These are phyloP conservation scores for Camellia sinensis DNA, from an alignment of 148 eudicot species.

Conservation along the genomic window DNA sequence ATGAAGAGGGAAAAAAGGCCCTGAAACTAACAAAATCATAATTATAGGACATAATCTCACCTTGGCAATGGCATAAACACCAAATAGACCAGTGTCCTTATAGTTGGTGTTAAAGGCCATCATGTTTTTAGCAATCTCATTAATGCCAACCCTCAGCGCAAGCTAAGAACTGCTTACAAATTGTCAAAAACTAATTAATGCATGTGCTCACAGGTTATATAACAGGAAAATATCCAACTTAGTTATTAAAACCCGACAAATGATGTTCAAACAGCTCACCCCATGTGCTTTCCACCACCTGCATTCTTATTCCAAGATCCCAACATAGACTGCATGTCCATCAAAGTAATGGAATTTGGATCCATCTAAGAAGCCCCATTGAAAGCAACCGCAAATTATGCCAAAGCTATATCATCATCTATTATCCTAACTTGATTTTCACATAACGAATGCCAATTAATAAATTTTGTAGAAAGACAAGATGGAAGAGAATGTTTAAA, in stretches of 20 bases:
- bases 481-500: background rate
- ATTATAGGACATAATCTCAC: slow-evolving; percentile 28
- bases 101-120: slow-evolving; percentile 94
- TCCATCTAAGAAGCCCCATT: slow-evolving; percentile 93
- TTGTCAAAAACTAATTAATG: slow-evolving; percentile 15
- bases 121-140: slow-evolving; percentile 88
- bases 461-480: background rate
- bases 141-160: slow-evolving; percentile 69
- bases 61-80: slow-evolving; percentile 93
- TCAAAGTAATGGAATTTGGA: slow-evolving; percentile 91
- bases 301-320: slow-evolving; percentile 82
- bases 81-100: slow-evolving; percentile 89
- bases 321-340: slow-evolving; percentile 86
- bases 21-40: background rate
- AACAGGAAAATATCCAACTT: background rate
- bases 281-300: slow-evolving; percentile 88
- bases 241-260: background rate
- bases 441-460: background rate
- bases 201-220: background rate
- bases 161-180: slow-evolving; percentile 64
- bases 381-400: slow-evolving; percentile 91
- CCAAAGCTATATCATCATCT: slow-evolving; percentile 79
- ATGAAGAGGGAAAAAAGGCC: background rate
- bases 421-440: slow-evolving; percentile 66
- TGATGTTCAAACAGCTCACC: slow-evolving; percentile 38